phyloP scores from a whole-genome alignment of 148 eudicot species.

The Talinum fruticosum region DNA sequence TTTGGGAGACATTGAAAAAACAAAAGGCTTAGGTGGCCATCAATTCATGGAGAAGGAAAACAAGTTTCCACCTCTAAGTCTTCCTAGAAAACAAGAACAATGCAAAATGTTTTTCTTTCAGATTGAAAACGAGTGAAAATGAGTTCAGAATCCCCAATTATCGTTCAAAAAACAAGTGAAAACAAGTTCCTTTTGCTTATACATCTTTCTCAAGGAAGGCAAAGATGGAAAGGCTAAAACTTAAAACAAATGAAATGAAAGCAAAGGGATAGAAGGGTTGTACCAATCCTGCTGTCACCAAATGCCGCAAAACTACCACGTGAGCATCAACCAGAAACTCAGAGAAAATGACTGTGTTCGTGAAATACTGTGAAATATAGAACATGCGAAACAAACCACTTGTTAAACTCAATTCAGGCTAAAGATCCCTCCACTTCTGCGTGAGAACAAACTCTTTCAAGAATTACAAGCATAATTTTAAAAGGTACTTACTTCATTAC shows the following conservation, averaged over 20 bases:
- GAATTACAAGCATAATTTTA: background rate
- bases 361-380: constrained; percentile 47
- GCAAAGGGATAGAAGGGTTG: constrained; percentile 14
- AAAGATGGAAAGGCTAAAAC: background rate
- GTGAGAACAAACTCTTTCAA: background rate
- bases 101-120: too few relatives aligned
- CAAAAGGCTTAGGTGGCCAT: too few relatives aligned
- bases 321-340: constrained; percentile 62
- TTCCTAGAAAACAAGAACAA: too few relatives aligned
- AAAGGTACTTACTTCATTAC: constrained; percentile 53
- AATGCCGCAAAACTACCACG: constrained; percentile 50
- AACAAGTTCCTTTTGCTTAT: background rate
- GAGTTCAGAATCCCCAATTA: too few relatives aligned
- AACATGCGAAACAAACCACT: background rate
- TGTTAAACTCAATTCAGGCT: background rate
- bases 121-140: too few relatives aligned
- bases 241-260: background rate
- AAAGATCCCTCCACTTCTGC: background rate
- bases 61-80: too few relatives aligned
- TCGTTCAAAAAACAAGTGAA: background rate
- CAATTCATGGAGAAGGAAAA: too few relatives aligned
- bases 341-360: constrained; percentile 31
- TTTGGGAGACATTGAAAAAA: too few relatives aligned
- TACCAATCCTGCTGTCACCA: constrained; percentile 55
- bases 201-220: background rate